Evolutionary conservation across 2,329 filamentous ascomycete genomes (phyloP).

Genomic region (Gliomastix tumulicola): DNA sequence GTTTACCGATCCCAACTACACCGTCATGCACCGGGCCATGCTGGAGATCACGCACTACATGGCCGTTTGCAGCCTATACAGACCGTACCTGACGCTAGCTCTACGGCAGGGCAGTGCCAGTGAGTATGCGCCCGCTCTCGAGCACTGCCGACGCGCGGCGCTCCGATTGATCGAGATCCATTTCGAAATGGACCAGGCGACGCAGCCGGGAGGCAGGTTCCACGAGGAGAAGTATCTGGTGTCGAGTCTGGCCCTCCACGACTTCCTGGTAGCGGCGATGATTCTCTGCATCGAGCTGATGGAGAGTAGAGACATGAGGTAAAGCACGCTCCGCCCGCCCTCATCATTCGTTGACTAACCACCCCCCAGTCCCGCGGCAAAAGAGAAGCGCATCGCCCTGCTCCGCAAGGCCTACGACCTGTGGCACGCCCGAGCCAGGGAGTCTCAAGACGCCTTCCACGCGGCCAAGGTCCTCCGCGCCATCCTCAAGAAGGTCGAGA

Average conservation of each 20-base stretch:
- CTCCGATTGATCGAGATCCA: constrained; percentile 37
- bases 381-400: constrained; percentile 23
- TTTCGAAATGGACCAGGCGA: constrained; percentile 37
- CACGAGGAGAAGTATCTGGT: constrained; percentile 46
- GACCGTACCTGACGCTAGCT: constrained; percentile 31
- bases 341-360: not conserved
- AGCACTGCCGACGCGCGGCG: constrained; percentile 33
- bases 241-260: constrained; percentile 43
- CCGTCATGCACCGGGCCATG: constrained; percentile 41
- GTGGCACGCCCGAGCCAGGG: constrained; percentile 29
- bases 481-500: constrained; percentile 29
- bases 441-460: constrained; percentile 33
- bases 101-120: not conserved
- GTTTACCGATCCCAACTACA: constrained; percentile 33
- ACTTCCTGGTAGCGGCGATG: constrained; percentile 54
- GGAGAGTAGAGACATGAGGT: constrained; percentile 29
- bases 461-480: constrained; percentile 33
- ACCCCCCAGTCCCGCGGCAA: constrained; percentile 16
- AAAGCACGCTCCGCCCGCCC: constrained; percentile 2
- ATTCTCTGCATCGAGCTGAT: constrained; percentile 46
- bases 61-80: constrained; percentile 41
- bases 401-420: constrained; percentile 32
- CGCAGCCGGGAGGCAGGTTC: constrained; percentile 40
- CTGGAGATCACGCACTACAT: constrained; percentile 41
- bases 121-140: constrained; percentile 11